These are phyloP conservation scores for Zanthoxylum bungeanum DNA, from an alignment of 345 rosid genomes.

Conservation along the genomic window DNA sequence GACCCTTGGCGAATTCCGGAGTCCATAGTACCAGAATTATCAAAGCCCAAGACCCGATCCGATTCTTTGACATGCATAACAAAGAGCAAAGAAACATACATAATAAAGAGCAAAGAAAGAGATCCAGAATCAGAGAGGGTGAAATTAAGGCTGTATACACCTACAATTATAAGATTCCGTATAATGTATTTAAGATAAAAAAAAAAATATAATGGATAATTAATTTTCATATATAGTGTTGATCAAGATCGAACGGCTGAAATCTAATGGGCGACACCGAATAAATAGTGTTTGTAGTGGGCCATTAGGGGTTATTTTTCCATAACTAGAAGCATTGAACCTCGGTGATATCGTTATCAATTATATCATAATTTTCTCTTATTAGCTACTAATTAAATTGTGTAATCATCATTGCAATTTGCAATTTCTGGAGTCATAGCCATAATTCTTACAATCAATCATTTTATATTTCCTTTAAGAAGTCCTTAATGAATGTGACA, in stretches of 20 bases:
- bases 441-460: not conserved
- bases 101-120: too few species aligned
- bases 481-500: constrained; percentile 18
- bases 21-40: too few species aligned
- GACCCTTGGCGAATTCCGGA: too few species aligned
- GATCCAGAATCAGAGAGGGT: too few species aligned
- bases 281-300: constrained; percentile 14
- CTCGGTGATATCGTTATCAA: constrained; percentile 5
- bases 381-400: constrained; percentile 3
- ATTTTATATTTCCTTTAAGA: not conserved
- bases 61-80: too few species aligned
- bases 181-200: too few species aligned
- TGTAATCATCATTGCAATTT: constrained; percentile 20
- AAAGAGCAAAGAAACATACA: too few species aligned
- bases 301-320: constrained; percentile 2
- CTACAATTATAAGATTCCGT: too few species aligned
- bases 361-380: not conserved
- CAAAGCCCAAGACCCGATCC: too few species aligned
- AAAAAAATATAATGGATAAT: not conserved
- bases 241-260: constrained; percentile 8
- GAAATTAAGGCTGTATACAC: too few species aligned
- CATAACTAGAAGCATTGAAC: constrained; percentile 29
- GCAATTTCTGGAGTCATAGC: constrained; percentile 19
- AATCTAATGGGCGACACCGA: constrained; percentile 5
- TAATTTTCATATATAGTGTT: not conserved